Percentiles rank a stretch among this genome's conserved stretches.
These are phyloP conservation scores for Ustilago vetiveriae DNA, from an alignment of 1,284 basidiomycete species.

Conservation along the genomic window DNA sequence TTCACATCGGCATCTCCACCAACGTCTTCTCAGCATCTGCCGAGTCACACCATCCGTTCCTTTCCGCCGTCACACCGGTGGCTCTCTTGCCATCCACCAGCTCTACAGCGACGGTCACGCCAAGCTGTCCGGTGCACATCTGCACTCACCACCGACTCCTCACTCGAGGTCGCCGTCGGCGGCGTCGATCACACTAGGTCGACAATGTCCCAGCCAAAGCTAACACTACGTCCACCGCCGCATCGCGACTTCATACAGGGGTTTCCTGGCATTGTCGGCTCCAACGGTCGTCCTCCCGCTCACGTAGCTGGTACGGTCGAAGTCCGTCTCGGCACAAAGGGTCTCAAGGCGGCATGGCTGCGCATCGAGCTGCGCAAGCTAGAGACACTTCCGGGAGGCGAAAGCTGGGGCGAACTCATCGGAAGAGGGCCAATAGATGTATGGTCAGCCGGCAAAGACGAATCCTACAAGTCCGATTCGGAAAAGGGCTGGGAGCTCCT, in stretches of 20 bases:
- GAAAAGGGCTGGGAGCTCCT: constrained; percentile 53
- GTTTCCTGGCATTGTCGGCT: constrained; percentile 61
- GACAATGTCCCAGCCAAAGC: constrained; percentile 50
- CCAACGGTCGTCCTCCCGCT: constrained; percentile 52
- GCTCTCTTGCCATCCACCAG: no score
- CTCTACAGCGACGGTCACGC: no score
- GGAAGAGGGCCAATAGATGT: constrained; percentile 63
- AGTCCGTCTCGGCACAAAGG: constrained; percentile 56
- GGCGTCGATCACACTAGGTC: constrained; percentile 7
- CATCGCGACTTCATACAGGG: constrained; percentile 63
- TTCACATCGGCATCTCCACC: no score
- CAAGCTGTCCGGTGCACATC: background rate
- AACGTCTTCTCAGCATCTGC: no score
- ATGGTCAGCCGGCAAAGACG: constrained; percentile 50
- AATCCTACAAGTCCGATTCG: constrained; percentile 37
- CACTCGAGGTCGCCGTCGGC: background rate
- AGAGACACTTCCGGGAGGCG: constrained; percentile 60
- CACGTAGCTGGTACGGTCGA: constrained; percentile 62
- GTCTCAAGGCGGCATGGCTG: constrained; percentile 62
- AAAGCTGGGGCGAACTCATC: constrained; percentile 65
- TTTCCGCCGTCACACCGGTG: no score
- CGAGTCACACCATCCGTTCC: no score
- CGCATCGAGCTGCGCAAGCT: constrained; percentile 65
- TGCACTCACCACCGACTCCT: background rate
- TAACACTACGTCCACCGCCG: constrained; percentile 56